A percentile compares a stretch with the other conserved stretches of the same genome.
phyloP scores from a whole-genome alignment of 2,329 filamentous ascomycete genomes.

The Periglandula ipomoeae region DNA sequence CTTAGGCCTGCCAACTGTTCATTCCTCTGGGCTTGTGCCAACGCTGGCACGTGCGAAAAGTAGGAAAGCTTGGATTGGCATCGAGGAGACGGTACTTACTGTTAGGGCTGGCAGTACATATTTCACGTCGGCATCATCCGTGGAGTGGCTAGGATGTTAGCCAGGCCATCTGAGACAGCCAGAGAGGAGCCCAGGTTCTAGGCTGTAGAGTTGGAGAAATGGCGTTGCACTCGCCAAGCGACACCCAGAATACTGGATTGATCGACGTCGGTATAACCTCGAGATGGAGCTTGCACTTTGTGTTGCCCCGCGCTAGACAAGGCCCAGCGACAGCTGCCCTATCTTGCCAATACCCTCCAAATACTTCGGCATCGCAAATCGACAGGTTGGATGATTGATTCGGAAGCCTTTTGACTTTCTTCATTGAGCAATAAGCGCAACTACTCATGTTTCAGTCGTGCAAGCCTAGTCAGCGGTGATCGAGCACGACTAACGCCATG shows the following conservation, averaged over 20 bases:
- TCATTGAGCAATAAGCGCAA: neutral
- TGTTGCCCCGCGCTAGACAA: neutral
- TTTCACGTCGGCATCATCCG: constrained; percentile 5
- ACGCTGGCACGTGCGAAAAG: too few relatives aligned
- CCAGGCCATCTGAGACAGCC: constrained; percentile 2
- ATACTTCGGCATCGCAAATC: too few relatives aligned
- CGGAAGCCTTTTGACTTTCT: too few relatives aligned
- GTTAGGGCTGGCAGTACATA: neutral
- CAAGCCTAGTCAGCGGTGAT: too few relatives aligned
- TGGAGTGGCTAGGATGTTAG: neutral
- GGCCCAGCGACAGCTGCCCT: neutral
- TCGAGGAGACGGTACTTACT: too few relatives aligned
- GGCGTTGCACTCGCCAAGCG: neutral
- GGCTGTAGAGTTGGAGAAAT: neutral
- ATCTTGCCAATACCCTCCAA: too few relatives aligned
- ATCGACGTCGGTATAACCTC: constrained; percentile 8
- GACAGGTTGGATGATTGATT: too few relatives aligned
- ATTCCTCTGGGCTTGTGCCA: too few relatives aligned
- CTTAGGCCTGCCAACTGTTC: too few relatives aligned
- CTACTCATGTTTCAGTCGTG: too few relatives aligned
- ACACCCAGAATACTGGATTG: constrained; percentile 9
- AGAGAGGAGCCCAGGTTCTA: neutral
- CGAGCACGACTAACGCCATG: too few relatives aligned
- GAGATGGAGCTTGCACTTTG: neutral
- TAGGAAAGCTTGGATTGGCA: neutral